Base-by-base conservation (phyloP, 2,329 filamentous ascomycete genomes). In the Botrytis fragariae region DNA sequence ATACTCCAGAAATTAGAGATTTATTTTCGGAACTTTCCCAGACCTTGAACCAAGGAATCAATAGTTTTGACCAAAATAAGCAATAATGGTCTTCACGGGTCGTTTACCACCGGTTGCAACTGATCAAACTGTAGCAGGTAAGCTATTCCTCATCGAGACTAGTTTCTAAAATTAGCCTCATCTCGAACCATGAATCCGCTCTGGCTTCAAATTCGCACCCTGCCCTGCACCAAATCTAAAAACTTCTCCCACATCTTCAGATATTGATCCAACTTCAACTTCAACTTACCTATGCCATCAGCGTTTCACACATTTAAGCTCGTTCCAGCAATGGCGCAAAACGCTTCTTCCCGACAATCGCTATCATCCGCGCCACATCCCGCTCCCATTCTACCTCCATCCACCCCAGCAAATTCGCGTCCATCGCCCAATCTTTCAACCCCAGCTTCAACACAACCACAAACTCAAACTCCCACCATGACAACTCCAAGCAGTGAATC, bases 291-390 rank as follows among this genome's bases (percentile, higher is more conserved):
- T 63, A 73, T 73, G 79, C 76, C 76, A 75, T 77, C 79, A 54
- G 76, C 77, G 32, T 80, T 79, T 57, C 78, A 80, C 71, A 80
- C 79, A 54, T 80, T 80, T 69, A 81, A 80, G 75, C 76, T 80
- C 35, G 76, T 79, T 61, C 77, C 79, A 76, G 80, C 79, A 78
- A 77, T 79, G 70, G 74, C 78, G 35, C 74, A 76, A 29, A 77
- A 69, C 39, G 45, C 68, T 64, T 62, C 71, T 20, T 29, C 75
- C 61, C 61, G 73, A 60, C 70, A 74, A 72, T 67, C 75, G 71
- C 71, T 59, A 72, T 37, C 51, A 12, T 62, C 68, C 68, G 29
- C 54, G 14, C 63, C 64, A 44, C 76, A 78, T 72, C 72, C 76
- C 37, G 70, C 79, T 60, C 75, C 79, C 20, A 79, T 77, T 35